Base-by-base conservation (phyloP, 2,329 filamentous ascomycete genomes). In the Lachnum nothofagi region DNA sequence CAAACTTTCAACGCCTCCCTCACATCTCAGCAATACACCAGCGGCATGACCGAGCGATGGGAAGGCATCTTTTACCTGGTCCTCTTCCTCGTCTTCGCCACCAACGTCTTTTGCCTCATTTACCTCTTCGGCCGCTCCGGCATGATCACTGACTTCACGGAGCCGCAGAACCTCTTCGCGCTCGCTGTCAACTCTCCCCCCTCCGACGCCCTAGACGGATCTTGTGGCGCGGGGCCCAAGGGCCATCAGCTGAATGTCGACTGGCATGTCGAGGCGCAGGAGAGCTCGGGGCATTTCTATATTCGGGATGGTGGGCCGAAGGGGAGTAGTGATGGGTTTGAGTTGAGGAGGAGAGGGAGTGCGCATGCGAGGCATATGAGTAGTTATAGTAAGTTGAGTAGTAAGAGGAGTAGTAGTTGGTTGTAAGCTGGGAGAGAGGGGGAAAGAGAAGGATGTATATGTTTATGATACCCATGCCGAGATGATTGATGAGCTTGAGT, bases 141-240 rank as follows among this genome's bases (percentile, higher is more conserved):
- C 1, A 75, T 88, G 19, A 79, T 91, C 6, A 90, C 85, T 1
- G 88, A 91, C 68, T 90, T 86, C 61, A 86, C 82, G 0, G 86
- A 91, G 60, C 85, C 86, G 1, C 80, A 84, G 46, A 90, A 90
- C 61, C 69, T 90, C 2, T 90, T 91, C 59, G 73, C 81, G 0
- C 67, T 90, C 0, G 83, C 85, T 2, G 72, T 91, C 44, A 89
- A 89, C 61, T 78, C 72, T 22, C 79, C 79, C 0, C 73, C 75
- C 0, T 74, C 70, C 5, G 62, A 71, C 2, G 65, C 70, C 3
- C 57, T 83, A n/a, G 68, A 71, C 0, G 80, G 80, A 0, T 73
- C 70, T 5, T 82, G 79, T 59, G 80, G 78, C 1, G 73, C 69
- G 10, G 80, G 79, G 0, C 79, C 79, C 1, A 47, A 60, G 23